These are phyloP conservation scores for Emmonsia crescens DNA, from an alignment of 2,329 filamentous ascomycete genomes.

Conservation along the genomic window DNA sequence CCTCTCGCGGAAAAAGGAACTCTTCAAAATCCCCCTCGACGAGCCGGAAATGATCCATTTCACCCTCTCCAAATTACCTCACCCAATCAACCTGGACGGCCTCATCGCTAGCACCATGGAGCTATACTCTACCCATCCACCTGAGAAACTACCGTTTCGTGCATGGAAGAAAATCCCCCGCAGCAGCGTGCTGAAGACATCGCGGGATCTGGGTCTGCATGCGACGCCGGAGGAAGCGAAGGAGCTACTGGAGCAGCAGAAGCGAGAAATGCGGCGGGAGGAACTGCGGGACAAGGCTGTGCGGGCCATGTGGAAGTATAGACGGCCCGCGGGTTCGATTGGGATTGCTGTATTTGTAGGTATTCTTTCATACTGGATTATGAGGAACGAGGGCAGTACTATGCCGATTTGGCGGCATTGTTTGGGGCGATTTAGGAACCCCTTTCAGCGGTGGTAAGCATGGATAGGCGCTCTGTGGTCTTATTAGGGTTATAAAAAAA, in stretches of 20 bases:
- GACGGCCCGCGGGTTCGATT: conserved; percentile 51
- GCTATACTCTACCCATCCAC: conserved; percentile 58
- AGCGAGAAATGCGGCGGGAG: conserved; percentile 56
- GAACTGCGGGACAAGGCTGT: conserved; percentile 47
- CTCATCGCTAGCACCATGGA: conserved; percentile 56
- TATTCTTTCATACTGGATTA: conserved; percentile 56
- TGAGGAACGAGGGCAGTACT: conserved; percentile 34
- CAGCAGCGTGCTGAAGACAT: conserved; percentile 78
- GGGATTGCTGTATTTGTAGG: conserved; percentile 58
- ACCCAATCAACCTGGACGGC: conserved; percentile 66
- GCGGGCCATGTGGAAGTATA: conserved; percentile 51
- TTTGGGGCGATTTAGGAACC: conserved; percentile 19
- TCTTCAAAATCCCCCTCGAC: conserved; percentile 71
- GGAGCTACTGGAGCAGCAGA: conserved; percentile 58
- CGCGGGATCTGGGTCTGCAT: conserved; percentile 42
- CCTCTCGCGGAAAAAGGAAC: conserved; percentile 64
- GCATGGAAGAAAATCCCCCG: conserved; percentile 63
- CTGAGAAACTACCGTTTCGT: conserved; percentile 51
- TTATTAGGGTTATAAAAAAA: neutral
- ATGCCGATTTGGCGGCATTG: conserved; percentile 19
- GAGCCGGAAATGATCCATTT: conserved; percentile 90
- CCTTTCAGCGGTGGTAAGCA: conserved; percentile 10
- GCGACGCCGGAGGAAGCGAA: conserved; percentile 58
- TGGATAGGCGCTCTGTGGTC: neutral
- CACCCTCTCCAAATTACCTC: conserved; percentile 75